Evolutionary conservation across 2,329 filamentous ascomycete genomes (phyloP).

Genomic region (Fusarium goolgardi): DNA sequence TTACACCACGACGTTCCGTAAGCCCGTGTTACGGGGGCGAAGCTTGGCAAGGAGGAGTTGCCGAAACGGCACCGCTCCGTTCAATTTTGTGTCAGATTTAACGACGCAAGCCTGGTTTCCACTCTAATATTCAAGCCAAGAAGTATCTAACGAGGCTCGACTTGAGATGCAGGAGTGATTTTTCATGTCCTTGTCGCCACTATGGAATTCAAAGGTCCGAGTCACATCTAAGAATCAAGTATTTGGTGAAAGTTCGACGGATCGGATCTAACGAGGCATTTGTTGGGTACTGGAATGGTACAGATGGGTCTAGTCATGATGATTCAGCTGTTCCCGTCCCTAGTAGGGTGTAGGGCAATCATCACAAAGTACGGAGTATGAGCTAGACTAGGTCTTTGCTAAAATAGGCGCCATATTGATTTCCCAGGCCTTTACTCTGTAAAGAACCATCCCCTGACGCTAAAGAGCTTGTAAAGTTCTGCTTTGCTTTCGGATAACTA

Average conservation of each 20-base stretch:
- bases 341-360: not conserved
- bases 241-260: not conserved
- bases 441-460: not conserved
- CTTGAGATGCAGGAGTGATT: accelerated
- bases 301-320: accelerated
- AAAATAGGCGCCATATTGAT: not conserved
- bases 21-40: not conserved
- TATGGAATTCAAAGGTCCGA: not conserved
- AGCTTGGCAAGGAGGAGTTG: not conserved
- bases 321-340: not conserved
- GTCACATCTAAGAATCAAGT: not conserved
- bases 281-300: not conserved
- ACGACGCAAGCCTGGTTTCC: accelerated
- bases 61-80: not conserved
- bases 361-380: too few species aligned
- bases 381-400: not conserved
- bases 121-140: not conserved
- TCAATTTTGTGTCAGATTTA: not conserved
- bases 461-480: too few species aligned
- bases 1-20: not conserved
- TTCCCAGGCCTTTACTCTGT: not conserved
- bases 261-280: not conserved
- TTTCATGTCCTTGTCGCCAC: not conserved
- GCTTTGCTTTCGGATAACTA: not conserved
- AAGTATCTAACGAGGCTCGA: not conserved